phyloP scores from a whole-genome alignment of 2,329 filamentous ascomycete species.

The Arachnomyces sp. region DNA sequence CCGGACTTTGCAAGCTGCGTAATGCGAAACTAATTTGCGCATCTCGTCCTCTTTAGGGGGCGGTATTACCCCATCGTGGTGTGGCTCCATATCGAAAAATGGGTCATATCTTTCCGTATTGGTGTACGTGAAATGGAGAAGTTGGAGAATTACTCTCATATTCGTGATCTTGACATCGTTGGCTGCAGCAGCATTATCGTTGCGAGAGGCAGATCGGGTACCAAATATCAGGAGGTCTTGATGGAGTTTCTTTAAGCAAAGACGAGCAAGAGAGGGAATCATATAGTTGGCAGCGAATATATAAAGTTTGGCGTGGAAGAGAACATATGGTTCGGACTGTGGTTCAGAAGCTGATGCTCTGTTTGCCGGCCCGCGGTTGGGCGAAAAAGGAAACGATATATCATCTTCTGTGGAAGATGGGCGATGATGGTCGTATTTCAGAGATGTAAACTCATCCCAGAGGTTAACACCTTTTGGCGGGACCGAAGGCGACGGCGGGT shows the following conservation, averaged over 20 bases:
- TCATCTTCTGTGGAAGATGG: conserved; percentile 2
- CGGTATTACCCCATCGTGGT: conserved; percentile 6
- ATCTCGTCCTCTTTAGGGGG: conserved; percentile 34
- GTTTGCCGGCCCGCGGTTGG: conserved; percentile 4
- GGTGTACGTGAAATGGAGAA: conserved; percentile 33
- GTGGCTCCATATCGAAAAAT: conserved; percentile 18
- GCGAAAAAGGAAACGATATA: too few relatives aligned
- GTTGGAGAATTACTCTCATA: conserved; percentile 29
- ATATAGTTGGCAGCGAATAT: conserved; percentile 37
- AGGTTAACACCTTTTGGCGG: conserved; percentile 26
- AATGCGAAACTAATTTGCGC: conserved; percentile 33
- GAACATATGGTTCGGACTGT: conserved; percentile 26
- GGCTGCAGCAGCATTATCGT: conserved; percentile 3
- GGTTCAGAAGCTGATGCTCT: conserved; percentile 6
- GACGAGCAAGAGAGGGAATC: conserved; percentile 32
- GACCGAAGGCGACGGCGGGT: conserved; percentile 9
- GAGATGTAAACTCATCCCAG: conserved; percentile 32
- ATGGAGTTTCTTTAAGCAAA: conserved; percentile 35
- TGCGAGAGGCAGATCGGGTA: conserved; percentile 10
- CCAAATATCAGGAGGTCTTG: conserved; percentile 27
- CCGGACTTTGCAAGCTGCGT: conserved; percentile 33
- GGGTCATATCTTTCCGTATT: conserved; percentile 34
- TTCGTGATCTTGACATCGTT: conserved; percentile 15
- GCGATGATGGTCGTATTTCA: conserved; percentile 27
- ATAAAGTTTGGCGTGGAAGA: conserved; percentile 39